Base-by-base conservation (phyloP, 2,329 filamentous ascomycete genomes). In the Neobulgaria alba region DNA sequence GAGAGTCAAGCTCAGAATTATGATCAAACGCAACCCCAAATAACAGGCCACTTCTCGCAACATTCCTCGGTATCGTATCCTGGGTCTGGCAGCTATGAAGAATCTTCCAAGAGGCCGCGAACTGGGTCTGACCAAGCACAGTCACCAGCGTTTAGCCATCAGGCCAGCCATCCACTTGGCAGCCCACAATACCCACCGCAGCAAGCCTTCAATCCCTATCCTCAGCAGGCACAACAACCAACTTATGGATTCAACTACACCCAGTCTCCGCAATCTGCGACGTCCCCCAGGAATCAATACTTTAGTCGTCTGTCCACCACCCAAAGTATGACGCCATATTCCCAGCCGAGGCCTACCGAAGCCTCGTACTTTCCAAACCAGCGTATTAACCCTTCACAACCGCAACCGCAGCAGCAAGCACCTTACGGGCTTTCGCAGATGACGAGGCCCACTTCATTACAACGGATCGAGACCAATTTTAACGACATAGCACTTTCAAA, bases 71-170 rank as follows among this genome's bases (percentile, higher is more conserved):
- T 41, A 34, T 46, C 45, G 7, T 45, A 43, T 14, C 14, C 37
- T 33, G 41, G 46, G 9, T 34, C 45, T 9, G 36, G 36, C n/a
- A 36, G 36, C n/a, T 48, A 51, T 20, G 47, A 53, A 14, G 42
- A 40, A 7, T 39, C 48, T 1, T 43, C 40, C 8, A 54, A 52
- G 38, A 34, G 48, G 10, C 47, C 50, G 10, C 43, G 51, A 21
- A 52, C 49, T 12, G 44, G 45, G 19, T 52, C 48, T 14, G 49
- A 48, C 29, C 40, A 49, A 26, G 38, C 41, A 16, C 49, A 47
- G 26, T 36, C 42, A n/a, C 38, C 46, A 23, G 41, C 45, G 10
- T 52, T 48, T 12, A 31, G 38, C 23, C 43, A 47, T 15, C 45
- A 48, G 23, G 7, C 7, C 34, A 29, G 14, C 4, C 46, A 46